phyloP scores from a whole-genome alignment of 169 alveolate genomes.

The Babesia sp. region DNA sequence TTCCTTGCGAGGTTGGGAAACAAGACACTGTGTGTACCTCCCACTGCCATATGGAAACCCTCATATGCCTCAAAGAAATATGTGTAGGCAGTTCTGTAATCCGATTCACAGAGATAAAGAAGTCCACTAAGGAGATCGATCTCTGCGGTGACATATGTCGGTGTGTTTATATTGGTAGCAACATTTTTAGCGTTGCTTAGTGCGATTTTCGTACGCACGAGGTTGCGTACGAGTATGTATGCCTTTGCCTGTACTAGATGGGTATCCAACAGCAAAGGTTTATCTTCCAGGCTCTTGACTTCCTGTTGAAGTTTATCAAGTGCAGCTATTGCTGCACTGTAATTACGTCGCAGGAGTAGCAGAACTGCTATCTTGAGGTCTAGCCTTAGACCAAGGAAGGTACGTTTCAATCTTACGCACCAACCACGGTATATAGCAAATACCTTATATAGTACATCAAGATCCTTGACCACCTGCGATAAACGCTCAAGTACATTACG shows the following conservation, averaged over 20 bases:
- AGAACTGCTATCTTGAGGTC: conserved; percentile 89
- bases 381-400: conserved; percentile 90
- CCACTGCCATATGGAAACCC: conserved; percentile 86
- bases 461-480: conserved; percentile 71
- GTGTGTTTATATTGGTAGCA: conserved; percentile 92
- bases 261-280: conserved; percentile 88
- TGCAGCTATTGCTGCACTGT: conserved; percentile 85
- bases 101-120: conserved; percentile 81
- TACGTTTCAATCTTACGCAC: conserved; percentile 91
- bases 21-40: conserved; percentile 70
- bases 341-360: conserved; percentile 78
- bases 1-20: conserved; percentile 70
- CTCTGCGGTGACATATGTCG: conserved; percentile 92
- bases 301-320: conserved; percentile 85
- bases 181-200: conserved; percentile 93
- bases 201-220: conserved; percentile 91
- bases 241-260: conserved; percentile 92
- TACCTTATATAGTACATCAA: conserved; percentile 75
- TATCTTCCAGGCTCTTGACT: conserved; percentile 93
- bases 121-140: conserved; percentile 90
- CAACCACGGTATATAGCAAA: conserved; percentile 89
- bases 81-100: conserved; percentile 92
- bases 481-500: conserved; percentile 72
- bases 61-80: conserved; percentile 95
- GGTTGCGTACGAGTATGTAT: conserved; percentile 86